phyloP scores from a whole-genome alignment of 2,329 filamentous ascomycete genomes.

The Apiospora arundinis region DNA sequence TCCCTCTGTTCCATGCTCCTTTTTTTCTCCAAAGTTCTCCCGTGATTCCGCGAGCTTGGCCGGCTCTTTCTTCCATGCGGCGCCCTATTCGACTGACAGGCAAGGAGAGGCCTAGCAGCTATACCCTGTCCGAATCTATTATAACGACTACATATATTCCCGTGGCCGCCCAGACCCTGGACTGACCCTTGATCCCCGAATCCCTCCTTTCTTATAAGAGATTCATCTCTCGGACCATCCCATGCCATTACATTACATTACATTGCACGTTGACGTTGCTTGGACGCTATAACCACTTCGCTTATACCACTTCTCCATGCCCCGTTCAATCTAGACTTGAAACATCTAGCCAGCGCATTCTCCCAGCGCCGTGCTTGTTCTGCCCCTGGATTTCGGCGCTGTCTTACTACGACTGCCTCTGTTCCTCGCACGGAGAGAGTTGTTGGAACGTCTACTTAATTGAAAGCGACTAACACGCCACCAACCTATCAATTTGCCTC shows the following conservation, averaged over 20 bases:
- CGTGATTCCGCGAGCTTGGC: constrained; percentile 21
- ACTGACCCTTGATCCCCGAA: constrained; percentile 27
- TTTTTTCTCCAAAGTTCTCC: constrained; percentile 25
- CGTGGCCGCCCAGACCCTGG: background rate
- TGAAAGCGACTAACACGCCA: background rate
- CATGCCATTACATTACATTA: constrained; percentile 17
- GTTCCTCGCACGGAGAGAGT: constrained; percentile 19
- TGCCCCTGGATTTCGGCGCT: constrained; percentile 25
- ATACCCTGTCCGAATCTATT: constrained; percentile 19
- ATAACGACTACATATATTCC: constrained; percentile 1
- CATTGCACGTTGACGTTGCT: constrained; percentile 27
- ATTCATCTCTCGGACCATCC: constrained; percentile 27
- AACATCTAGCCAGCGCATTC: constrained; percentile 35
- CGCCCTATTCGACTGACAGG: constrained; percentile 17
- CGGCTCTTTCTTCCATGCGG: constrained; percentile 20
- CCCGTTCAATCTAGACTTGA: constrained; percentile 32
- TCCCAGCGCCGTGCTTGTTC: constrained; percentile 26
- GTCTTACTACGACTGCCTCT: constrained; percentile 21
- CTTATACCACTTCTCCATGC: background rate
- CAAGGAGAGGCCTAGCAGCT: background rate
- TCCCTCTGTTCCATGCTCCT: constrained; percentile 31
- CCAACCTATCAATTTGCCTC: background rate
- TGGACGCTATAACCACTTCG: constrained; percentile 24
- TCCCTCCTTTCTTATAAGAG: constrained; percentile 33
- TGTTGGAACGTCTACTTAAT: background rate